Evolutionary conservation across 805 yeast genomes (phyloP), one percentile per base, ranked within the genome.

Genomic region (Zygosaccharomyces pseudorouxii): DNA sequence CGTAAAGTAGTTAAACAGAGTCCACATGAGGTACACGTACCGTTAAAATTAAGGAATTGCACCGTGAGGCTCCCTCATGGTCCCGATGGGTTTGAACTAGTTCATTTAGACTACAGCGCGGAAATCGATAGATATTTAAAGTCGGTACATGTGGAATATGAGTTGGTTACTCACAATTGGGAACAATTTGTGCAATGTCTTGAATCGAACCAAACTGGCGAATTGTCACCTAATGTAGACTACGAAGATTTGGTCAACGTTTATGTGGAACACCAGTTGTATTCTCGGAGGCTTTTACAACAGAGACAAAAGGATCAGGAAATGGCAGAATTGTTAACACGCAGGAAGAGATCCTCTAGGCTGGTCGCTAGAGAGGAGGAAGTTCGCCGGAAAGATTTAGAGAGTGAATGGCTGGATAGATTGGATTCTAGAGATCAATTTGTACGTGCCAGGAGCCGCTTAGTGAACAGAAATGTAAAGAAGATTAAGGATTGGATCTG

Each of bases 311-410:
- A 79, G 60, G 87, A 82, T 48, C 74, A 78, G 40, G 82, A 84
- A 54, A 73, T 86, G 75, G 79, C 78, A 42, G 77, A 76, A 19
- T 63, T 86, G 47, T 66, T 86, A 59, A 81, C 81, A 3, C 78
- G 85, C 48, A 74, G 93, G 58, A 86, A 86, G 58, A 74, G 88
- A 55, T 85, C 92, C 0, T 79, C 89, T 1, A 75, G 93, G 65
- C 65, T 86, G 38, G 86, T 83, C 55, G 85, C 84, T 16, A 81
- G 79, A 58, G 85, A 81, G 52, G 88, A 84, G 53, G 79, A 76
- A 18, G 72, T 72, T 45, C 69, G 69, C 42, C 62, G 69, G 27
- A 73, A 71, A 49, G 72, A 72, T 41, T 71, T 76, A 48, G 78
- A 73, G 42, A 75, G 75, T 31, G 42, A 52, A 18, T 57, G 66